phyloP scores from a whole-genome alignment of 495 filamentous ascomycete species.

The Neurospora hispaniola region DNA sequence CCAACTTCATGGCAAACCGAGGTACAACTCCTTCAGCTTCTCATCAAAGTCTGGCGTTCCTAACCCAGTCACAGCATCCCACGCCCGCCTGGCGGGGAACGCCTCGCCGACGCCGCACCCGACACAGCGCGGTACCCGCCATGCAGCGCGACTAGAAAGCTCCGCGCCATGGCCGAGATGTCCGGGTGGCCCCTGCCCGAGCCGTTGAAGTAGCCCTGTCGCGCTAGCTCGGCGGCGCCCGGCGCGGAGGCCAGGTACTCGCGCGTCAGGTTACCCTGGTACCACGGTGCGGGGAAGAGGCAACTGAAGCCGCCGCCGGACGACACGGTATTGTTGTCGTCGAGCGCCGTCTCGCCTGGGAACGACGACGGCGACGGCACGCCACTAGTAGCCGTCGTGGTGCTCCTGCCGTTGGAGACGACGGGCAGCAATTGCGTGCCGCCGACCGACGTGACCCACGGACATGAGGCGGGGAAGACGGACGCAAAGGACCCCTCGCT shows the following conservation, averaged over 20 bases:
- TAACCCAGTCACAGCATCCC: conserved; percentile 46
- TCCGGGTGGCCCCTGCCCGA: conserved; percentile 11
- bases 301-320: too few species aligned
- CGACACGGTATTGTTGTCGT: too few species aligned
- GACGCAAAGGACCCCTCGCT: conserved; percentile 13
- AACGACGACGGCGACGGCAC: conserved; percentile 17
- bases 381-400: conserved; percentile 16
- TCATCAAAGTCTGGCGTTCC: conserved; percentile 43
- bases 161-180: conserved; percentile 2
- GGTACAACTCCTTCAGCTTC: conserved; percentile 34
- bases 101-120: conserved; percentile 36
- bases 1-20: conserved; percentile 10
- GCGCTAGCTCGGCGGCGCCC: neutral
- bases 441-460: conserved; percentile 22
- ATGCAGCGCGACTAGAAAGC: conserved; percentile 4
- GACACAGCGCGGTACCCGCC: conserved; percentile 4
- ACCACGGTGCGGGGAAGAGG: conserved; percentile 12
- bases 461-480: conserved; percentile 13
- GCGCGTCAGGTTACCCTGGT: conserved; percentile 17
- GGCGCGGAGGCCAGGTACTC: neutral
- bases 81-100: conserved; percentile 38
- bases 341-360: neutral
- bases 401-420: conserved; percentile 16
- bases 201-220: neutral
- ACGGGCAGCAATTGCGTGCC: conserved; percentile 19